Base-by-base conservation (phyloP, 1,284 basidiomycete genomes). In the Irpex sp. region DNA sequence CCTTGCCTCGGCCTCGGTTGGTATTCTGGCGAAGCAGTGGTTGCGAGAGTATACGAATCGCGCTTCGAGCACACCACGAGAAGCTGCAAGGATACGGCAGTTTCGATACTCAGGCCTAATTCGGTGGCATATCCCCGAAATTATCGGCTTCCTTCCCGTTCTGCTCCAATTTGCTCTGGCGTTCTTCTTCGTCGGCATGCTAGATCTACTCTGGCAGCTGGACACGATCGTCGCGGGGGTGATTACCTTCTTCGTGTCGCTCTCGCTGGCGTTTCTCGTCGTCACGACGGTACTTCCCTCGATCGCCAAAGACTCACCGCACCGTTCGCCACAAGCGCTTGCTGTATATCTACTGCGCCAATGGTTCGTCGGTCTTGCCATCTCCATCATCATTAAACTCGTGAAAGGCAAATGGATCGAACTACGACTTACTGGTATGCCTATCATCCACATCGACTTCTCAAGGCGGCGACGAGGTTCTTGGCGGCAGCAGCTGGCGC, bases 21-120 rank as follows among this genome's bases (percentile, higher is more conserved):
- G 68, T 44, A 70, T 72, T 17, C 63, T 69, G 34, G 67, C 66
- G 11, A 70, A 70, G 34, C 71, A 72, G 37, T 72, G 71, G 71
- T 56, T 72, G 15, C 64, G 67, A 17, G 66, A 71, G n/a, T 69
- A 68, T 57, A 58, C 66, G 36, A 63, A 63, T 44, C 59, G 57
- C 26, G 51, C 65, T 5, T 61, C 66, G 1, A 66, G 62, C 47
- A 65, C 69, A 15, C 57, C 69, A 0, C 67, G 68, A 2, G 64
- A 71, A 58, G 67, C 63, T 40, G 66, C 66, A 1, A 65, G 68
- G 7, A 68, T 70, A 13, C 68, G 70, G 5, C 66, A 67, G 36
- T 57, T 67, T 4, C 70, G 71, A 3, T 61, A 69, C 57, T 59
- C 66, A 36, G 66, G 67, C 8, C 65, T 70, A 13, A 40, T 62